phyloP scores from a whole-genome alignment of 1,139 yeast genomes.

The Taphrina deformans region DNA sequence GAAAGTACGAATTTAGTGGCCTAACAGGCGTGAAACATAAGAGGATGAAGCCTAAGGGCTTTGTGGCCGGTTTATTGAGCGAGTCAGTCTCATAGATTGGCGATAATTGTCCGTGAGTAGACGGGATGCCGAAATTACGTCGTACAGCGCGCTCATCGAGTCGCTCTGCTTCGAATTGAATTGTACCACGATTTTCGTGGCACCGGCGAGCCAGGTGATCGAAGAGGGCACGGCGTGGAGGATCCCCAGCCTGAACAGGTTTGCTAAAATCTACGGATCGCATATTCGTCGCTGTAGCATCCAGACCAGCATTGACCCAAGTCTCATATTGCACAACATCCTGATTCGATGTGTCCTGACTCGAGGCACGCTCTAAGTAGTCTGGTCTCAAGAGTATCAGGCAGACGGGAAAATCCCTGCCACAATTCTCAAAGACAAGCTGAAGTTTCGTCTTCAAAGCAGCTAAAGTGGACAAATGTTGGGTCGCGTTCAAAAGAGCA shows the following conservation, averaged over 20 bases:
- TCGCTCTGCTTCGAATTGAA: background rate
- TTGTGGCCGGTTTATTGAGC: background rate
- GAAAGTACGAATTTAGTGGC: background rate
- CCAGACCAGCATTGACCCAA: conserved; percentile 3
- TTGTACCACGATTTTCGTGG: background rate
- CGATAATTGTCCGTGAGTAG: background rate
- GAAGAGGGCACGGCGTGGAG: background rate
- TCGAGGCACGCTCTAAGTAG: background rate
- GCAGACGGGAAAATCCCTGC: conserved; percentile 3
- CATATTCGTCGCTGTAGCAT: background rate
- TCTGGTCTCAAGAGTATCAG: conserved; percentile 1
- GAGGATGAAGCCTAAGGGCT: conserved; percentile 2
- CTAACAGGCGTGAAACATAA: conserved; percentile 17
- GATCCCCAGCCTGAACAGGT: background rate
- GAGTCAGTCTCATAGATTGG: conserved; percentile 8
- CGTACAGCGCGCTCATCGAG: background rate
- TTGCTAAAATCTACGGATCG: background rate
- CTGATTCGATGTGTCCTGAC: background rate
- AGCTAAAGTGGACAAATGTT: background rate
- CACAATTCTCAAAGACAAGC: background rate
- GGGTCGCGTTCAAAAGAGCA: background rate
- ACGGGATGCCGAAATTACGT: background rate
- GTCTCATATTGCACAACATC: conserved; percentile 1
- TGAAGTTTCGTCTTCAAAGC: background rate
- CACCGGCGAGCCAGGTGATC: background rate